Evolutionary conservation across 257 asterid genomes (phyloP), one percentile per base, ranked within the genome.

Genomic region (Ilex asprella): DNA sequence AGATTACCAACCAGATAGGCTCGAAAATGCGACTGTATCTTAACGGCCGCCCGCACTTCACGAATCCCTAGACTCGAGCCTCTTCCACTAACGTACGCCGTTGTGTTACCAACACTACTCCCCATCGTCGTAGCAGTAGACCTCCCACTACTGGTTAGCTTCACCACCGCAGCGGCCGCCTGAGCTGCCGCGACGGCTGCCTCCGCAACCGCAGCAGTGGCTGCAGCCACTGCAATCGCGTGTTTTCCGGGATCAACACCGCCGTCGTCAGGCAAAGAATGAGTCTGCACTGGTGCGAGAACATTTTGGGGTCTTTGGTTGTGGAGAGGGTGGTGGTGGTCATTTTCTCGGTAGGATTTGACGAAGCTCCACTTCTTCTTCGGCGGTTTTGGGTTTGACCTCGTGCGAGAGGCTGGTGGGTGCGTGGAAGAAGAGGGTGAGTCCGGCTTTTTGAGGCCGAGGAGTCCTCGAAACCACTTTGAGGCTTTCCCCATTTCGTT

Each of bases 151-250:
- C 78, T 49, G 2, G 54, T 49, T 6, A 49, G 54, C 10, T 12
- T 12, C 54, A 85, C 95, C 0, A 85, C 95, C n/a, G 76, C 88
- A 6, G 86, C 92, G 5, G 86, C 95, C 0, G 96, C 95, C 11
- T 81, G 86, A 30, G 89, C 91, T 1, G 94, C 86, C 32, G 95
- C 87, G n/a, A 86, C 87, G 7, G 96, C 89, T 15, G 94, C 96
- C 76, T 82, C 95, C 1, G 87, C 94, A 12, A 80, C 96, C 0
- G 81, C 84, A 1, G 86, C 95, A 11, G 88, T 80, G 60, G 96
- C 95, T 12, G 81, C 78, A 13, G 95, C 91, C 53, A 84, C 85
- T 2, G 86, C 88, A 35, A 80, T 68, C n/a, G 95, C 92, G 70
- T 84, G 90, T 56, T 67, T 82, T 67, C 70, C 64, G 60, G 91